Evolutionary conservation across 345 rosid species (phyloP).

Genomic region (sweet orange (Citrus sinensis)): DVS_A1.0 CM039163.1:32553001-32553500

Average conservation of each 20-base stretch:
- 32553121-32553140: not conserved
- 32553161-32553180: not conserved
- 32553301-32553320: not conserved
- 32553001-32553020: too few relatives aligned
- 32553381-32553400: not conserved
- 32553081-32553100: not conserved
- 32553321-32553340: not conserved
- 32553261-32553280: not conserved
- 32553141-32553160: not conserved
- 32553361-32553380: slow-evolving; percentile 3
- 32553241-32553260: not conserved
- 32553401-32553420: slow-evolving; percentile 2
- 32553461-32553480: slow-evolving; percentile 71
- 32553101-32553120: not conserved
- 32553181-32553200: not conserved
- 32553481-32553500: slow-evolving; percentile 59
- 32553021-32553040: too few relatives aligned
- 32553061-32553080: not conserved
- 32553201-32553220: not conserved
- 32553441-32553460: slow-evolving; percentile 50
- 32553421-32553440: slow-evolving; percentile 42
- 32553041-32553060: not conserved
- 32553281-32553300: not conserved
- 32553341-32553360: not conserved
- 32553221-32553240: not conserved